phyloP scores from a whole-genome alignment of 2,329 filamentous ascomycete genomes.

The Chaetomium globosum region DNA sequence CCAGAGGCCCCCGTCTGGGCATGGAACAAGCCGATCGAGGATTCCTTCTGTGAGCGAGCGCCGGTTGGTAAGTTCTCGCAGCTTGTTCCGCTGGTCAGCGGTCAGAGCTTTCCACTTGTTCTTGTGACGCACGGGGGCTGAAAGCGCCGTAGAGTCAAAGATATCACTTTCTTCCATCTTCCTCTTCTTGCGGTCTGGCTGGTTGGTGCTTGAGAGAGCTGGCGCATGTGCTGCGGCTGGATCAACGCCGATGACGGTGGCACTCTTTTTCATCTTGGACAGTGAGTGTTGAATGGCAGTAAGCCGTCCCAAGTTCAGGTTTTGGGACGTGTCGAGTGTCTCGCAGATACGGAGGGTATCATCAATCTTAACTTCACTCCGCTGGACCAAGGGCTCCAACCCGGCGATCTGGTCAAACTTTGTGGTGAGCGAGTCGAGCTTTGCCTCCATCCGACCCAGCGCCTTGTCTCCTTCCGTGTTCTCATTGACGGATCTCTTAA shows the following conservation, averaged over 20 bases:
- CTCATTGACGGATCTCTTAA: neutral
- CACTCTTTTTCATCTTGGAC: neutral
- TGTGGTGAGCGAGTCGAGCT: neutral
- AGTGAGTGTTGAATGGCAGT: neutral
- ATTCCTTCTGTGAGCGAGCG: neutral
- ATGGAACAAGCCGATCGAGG: neutral
- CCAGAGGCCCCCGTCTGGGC: neutral
- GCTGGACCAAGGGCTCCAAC: neutral
- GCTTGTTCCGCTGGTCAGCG: neutral
- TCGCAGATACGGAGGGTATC: neutral
- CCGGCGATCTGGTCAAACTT: neutral
- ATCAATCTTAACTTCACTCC: neutral
- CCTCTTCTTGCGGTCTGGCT: neutral
- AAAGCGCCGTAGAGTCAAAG: no score
- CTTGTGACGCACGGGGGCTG: neutral
- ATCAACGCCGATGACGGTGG: no score
- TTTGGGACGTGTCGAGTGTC: neutral
- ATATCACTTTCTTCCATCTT: neutral
- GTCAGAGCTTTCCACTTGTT: neutral
- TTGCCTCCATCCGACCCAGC: neutral
- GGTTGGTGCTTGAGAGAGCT: neutral
- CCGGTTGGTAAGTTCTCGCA: neutral
- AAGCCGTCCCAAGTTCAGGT: neutral
- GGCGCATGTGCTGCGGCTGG: no score
- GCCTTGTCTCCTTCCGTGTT: neutral